Evolutionary conservation across 164 flowering plant genomes (phyloP), one percentile per base, ranked within the genome.

Genomic region (Pachysandra terminalis): DNA sequence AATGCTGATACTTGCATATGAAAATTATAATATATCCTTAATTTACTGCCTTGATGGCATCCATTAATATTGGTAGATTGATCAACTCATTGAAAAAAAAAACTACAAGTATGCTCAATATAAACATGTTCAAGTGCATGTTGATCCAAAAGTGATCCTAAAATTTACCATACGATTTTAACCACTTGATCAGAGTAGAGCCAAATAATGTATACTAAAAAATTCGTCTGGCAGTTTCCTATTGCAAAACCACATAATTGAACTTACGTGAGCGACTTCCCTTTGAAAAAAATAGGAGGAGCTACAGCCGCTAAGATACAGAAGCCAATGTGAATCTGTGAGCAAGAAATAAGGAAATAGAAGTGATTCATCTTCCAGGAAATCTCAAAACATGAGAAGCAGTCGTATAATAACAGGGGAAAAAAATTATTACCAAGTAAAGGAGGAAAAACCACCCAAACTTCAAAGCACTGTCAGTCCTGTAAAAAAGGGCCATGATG

Each of bases 391-490:
- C 19, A 19, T 52, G 19, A 7, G 19, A 52, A 52, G 45, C 22
- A 52, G 54, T 32, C 2, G 32, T 16, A 40, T 15, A 25, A 45
- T 19, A 40, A 49, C n/a, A 23, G 26, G 13, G 28, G 21, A 23
- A 19, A 41, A 12, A n/a, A 16, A 35, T 9, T 37, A 63, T 72
- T 81, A 89, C 95, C 83, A 83, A 4, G 66, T 85, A 89, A 53
- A 87, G 81, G 67, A 85, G 9, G 87, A 89, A 89, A 79, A 87
- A 89, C 90, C 86, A 81, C 58, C 86, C 81, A 74, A 78, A 89
- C 61, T 79, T 84, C 73, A 87, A 19, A 27, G 91, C 95, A 72
- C 95, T 87, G n/a, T 89, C 95, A 65, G 75, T 83, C 86, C 95
- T 89, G 90, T 77, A 71, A 52, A n/a, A n/a, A 63, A 60, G 63